Base-by-base conservation (phyloP, 2,329 filamentous ascomycete species). In the Didymosphaeria variabile region DNA sequence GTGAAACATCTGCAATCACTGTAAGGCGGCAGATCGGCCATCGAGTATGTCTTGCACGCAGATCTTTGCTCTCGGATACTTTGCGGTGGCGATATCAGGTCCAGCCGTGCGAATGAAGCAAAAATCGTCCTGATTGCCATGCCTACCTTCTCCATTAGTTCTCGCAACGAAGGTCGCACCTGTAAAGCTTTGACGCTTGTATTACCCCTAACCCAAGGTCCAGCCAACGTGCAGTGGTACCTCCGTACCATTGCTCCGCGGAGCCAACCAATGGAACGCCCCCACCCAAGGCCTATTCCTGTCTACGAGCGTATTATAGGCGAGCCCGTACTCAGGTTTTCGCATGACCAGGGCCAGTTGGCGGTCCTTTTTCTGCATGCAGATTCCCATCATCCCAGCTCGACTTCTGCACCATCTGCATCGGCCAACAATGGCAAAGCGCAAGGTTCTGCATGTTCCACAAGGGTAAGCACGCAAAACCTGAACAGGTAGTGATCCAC, bases 321-420 rank as follows among this genome's bases (percentile, higher is more conserved):
- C 32, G 3, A 21, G 29, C 21, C 15, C 44, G 44, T 40, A 31
- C 54, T 50, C 21, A 56, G n/a, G 17, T 23, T 23, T 57, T 31
- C 54, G 54, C 54, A 49, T 57, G 44, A 19, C 44, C 54, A 57
- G 54, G 49, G 40, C 46, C 44, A n/a, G n/a, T 45, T 45, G 40
- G 38, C 26, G 38, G 38, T 21, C 40, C 17, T 29, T 15, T 9
- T 55, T 19, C 38, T 23, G 52, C 52, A 23, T 45, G 17, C 15
- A 31, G 44, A 34, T 21, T 45, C n/a, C 38, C 52, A 55, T 55
- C 4, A 51, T 21, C 31, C 52, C n/a, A 19, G 51, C 12, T 29
- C 36, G 21, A 44, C 36, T 31, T 29, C 17, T n/a, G 23, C 23
- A 42, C 36, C 19, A 38, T 38, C 29, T 38, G 31, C 19, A 32